These are phyloP conservation scores for Xerocomellus intermedius DNA, from an alignment of 768 basidiomycete genomes.

Conservation along the genomic window DNA sequence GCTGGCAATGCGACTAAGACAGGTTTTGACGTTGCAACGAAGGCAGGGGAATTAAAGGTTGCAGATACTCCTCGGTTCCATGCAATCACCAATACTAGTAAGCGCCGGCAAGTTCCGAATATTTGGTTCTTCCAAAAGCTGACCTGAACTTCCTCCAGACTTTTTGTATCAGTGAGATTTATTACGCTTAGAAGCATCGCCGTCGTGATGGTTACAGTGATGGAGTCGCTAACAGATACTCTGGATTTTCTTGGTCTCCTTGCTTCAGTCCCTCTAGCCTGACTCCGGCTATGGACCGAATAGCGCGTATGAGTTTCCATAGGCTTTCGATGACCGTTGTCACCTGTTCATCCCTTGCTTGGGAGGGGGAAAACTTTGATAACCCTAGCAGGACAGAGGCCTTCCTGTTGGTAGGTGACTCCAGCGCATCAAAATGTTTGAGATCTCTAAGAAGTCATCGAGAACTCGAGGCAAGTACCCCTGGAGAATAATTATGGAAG, in stretches of 20 bases:
- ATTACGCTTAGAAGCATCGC: constrained; percentile 24
- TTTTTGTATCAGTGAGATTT: constrained; percentile 26
- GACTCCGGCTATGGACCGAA: not conserved
- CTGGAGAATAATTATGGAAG: constrained; percentile 29
- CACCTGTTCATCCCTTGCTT: not conserved
- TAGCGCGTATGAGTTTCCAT: not conserved
- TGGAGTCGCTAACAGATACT: constrained; percentile 5
- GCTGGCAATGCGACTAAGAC: constrained; percentile 10
- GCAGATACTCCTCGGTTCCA: constrained; percentile 19
- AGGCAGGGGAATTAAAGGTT: constrained; percentile 16
- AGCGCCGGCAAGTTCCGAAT: constrained; percentile 26
- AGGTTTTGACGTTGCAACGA: constrained; percentile 23
- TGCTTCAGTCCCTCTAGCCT: not conserved
- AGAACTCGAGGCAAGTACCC: constrained; percentile 18
- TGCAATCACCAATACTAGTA: constrained; percentile 8
- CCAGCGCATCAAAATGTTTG: constrained; percentile 8
- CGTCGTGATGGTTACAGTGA: constrained; percentile 31
- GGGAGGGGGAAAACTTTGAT: not conserved
- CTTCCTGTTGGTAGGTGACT: not conserved
- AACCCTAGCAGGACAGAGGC: not conserved
- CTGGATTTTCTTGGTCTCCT: constrained; percentile 4
- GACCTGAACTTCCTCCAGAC: constrained; percentile 22
- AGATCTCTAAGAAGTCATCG: constrained; percentile 10
- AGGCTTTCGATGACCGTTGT: not conserved
- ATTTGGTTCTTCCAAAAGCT: constrained; percentile 10